These are phyloP conservation scores for Pestalotiopsis fici DNA, from an alignment of 2,329 filamentous ascomycete species.

Conservation along the genomic window DNA sequence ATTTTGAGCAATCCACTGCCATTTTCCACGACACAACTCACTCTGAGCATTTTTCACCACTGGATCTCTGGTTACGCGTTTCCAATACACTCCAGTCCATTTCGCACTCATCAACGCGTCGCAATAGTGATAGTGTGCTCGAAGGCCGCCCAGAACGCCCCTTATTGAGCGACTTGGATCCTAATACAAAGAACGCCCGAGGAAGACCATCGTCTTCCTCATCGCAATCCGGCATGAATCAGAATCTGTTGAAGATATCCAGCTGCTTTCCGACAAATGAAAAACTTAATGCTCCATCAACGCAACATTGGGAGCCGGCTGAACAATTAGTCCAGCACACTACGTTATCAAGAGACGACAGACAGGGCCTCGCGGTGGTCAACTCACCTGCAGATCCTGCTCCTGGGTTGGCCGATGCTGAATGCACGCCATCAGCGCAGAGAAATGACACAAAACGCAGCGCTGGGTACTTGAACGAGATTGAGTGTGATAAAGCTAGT, in stretches of 20 bases:
- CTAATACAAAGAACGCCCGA: conserved; percentile 1
- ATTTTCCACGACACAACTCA: conserved; percentile 14
- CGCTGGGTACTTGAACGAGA: neutral
- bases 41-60: conserved; percentile 22
- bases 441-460: neutral
- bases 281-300: neutral
- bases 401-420: neutral
- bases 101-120: conserved; percentile 3
- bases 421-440: neutral
- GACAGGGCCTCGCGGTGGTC: neutral
- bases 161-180: neutral
- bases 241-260: neutral
- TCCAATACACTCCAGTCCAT: conserved; percentile 1
- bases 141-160: neutral
- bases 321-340: neutral
- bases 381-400: neutral
- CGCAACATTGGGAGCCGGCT: neutral
- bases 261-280: neutral
- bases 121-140: conserved; percentile 6
- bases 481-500: too few relatives aligned
- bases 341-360: neutral
- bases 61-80: conserved; percentile 29
- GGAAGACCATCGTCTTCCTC: neutral
- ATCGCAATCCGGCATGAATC: neutral
- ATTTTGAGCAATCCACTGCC: conserved; percentile 8